Evolutionary conservation across 1,284 basidiomycete species (phyloP).

Genomic region (Entoloma clypeatum): DNA sequence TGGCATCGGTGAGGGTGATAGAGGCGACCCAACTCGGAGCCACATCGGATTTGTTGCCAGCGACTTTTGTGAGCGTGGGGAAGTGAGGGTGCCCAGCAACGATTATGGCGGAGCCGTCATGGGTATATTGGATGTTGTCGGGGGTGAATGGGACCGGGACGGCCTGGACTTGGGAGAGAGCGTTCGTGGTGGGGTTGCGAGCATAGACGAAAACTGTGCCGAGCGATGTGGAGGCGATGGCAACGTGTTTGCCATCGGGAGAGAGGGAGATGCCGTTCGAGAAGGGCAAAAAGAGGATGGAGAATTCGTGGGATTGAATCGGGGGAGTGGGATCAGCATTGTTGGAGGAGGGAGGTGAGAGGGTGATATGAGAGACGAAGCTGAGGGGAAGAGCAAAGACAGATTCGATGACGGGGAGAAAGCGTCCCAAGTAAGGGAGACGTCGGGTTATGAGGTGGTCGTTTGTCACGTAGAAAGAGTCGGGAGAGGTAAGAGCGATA

Average conservation of each 20-base stretch:
- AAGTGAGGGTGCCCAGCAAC: conserved; percentile 66
- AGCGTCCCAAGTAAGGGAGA: conserved; percentile 46
- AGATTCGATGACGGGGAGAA: conserved; percentile 54
- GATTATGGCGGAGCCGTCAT: conserved; percentile 44
- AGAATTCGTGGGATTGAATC: conserved; percentile 35
- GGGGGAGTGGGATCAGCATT: conserved; percentile 15
- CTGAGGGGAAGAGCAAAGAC: conserved; percentile 52
- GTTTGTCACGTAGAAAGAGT: conserved; percentile 64
- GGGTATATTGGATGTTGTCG: conserved; percentile 54
- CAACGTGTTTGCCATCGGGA: conserved; percentile 43
- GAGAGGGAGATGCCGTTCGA: conserved; percentile 66
- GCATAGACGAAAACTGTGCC: conserved; percentile 49
- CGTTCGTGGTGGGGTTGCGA: conserved; percentile 38
- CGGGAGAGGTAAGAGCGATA: conserved; percentile 55
- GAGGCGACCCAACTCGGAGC: conserved; percentile 57
- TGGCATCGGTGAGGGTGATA: conserved; percentile 27
- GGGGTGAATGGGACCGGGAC: conserved; percentile 53
- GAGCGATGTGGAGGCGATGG: conserved; percentile 51
- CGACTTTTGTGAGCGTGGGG: conserved; percentile 43
- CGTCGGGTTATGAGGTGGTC: conserved; percentile 68
- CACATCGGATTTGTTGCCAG: conserved; percentile 35
- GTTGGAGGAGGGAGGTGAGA: conserved; percentile 30
- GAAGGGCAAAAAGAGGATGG: conserved; percentile 52
- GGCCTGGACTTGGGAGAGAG: conserved; percentile 34
- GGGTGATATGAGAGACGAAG: conserved; percentile 53